A percentile compares a stretch with the other conserved stretches of the same genome.
These are phyloP conservation scores for Pachysandra terminalis DNA, from an alignment of 164 flowering plant species.

Conservation along the genomic window DNA sequence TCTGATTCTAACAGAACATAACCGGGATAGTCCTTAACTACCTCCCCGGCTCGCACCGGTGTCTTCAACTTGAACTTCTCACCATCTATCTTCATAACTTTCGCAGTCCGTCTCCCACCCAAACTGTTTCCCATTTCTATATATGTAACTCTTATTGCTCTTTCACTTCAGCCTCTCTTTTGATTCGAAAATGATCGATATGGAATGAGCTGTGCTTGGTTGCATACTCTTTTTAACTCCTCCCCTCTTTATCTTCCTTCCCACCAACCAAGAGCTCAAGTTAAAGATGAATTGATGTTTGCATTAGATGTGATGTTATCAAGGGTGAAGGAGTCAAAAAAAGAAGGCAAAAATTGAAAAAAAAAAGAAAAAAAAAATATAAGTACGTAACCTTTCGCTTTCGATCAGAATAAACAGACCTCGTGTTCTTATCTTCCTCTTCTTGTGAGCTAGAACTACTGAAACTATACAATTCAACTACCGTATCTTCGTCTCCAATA, in stretches of 20 bases:
- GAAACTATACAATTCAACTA: not conserved
- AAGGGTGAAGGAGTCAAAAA: too few species aligned
- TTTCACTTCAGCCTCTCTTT: too few species aligned
- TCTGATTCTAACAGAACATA: slow-evolving; percentile 47
- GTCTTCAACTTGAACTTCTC: slow-evolving; percentile 43
- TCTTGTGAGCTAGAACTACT: not conserved
- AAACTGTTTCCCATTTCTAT: slow-evolving; percentile 47
- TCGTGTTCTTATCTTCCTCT: not conserved
- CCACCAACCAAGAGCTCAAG: too few species aligned
- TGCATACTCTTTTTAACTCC: too few species aligned
- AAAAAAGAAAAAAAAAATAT: too few species aligned
- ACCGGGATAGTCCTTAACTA: slow-evolving; percentile 42
- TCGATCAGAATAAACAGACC: not conserved
- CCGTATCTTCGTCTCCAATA: not conserved
- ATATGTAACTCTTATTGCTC: not conserved
- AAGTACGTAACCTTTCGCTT: too few species aligned
- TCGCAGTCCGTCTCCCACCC: slow-evolving; percentile 37
- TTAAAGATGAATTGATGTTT: too few species aligned
- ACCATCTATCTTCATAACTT: slow-evolving; percentile 56
- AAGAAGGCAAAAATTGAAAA: too few species aligned
- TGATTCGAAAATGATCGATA: too few species aligned
- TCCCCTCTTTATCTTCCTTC: too few species aligned
- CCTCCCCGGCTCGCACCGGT: slow-evolving; percentile 35
- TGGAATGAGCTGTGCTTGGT: too few species aligned
- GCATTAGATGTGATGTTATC: too few species aligned